Conservation (phyloP, 495 filamentous ascomycete species). For the Aspergillus indologenus region DNA sequence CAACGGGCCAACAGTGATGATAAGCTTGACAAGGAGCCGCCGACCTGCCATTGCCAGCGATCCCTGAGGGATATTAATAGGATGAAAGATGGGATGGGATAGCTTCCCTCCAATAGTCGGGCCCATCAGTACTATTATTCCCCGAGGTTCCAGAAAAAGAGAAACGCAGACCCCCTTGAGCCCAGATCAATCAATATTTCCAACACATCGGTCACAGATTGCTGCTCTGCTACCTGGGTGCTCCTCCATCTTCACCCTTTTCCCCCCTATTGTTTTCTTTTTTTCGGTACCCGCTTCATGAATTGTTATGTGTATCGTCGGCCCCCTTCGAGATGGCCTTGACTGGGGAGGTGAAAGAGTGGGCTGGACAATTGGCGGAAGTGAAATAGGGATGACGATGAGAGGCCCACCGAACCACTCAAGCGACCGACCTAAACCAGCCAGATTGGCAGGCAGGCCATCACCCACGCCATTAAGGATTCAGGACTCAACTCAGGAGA, state of each 20-base stretch:
- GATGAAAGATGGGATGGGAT: conserved; percentile 1
- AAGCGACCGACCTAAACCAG: conserved; percentile 16
- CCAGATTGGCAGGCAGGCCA: conserved; percentile 14
- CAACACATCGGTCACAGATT: not conserved
- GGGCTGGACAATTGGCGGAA: conserved; percentile 39
- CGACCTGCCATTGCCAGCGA: not conserved
- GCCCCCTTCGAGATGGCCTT: conserved; percentile 5
- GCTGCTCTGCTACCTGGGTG: not conserved
- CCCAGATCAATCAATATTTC: conserved; percentile 5
- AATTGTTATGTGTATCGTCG: not conserved
- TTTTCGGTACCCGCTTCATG: not conserved
- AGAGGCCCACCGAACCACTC: conserved; percentile 50
- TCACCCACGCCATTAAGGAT: not conserved
- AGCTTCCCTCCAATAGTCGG: not conserved
- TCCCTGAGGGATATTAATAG: conserved; percentile 1
- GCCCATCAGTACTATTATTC: not conserved
- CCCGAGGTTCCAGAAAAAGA: conserved; percentile 5
- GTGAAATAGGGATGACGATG: conserved; percentile 44
- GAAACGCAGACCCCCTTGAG: not conserved
- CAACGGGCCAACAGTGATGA: no score
- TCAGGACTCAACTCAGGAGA: not conserved
- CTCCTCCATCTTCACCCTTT: not conserved
- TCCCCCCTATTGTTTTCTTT: not conserved
- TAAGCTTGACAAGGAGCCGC: no score
- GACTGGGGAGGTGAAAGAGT: conserved; percentile 14